Evolutionary conservation across 2,329 filamentous ascomycete genomes (phyloP), one percentile per base, ranked within the genome.

Genomic region (Botryotinia narcissicola): DNA sequence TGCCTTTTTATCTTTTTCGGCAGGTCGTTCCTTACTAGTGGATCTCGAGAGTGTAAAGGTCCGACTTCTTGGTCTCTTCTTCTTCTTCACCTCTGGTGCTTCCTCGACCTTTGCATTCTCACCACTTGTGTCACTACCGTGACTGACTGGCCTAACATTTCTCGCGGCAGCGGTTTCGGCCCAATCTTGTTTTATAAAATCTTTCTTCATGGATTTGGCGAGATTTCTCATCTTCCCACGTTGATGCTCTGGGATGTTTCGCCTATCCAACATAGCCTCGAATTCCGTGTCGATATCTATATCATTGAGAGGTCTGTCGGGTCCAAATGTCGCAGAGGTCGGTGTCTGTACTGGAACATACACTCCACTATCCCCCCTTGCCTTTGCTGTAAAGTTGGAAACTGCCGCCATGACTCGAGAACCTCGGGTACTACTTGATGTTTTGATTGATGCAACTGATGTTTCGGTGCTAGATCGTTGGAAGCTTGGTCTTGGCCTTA

Each of bases 181-280:
- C 86, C 93, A 93, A 81, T 98, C 93, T 81, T 97, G 95, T 71
- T 92, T 91, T 78, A 98, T 94, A 79, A 99, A 97, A 80, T 98
- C 95, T 81, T 94, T 93, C 83, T 99, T 99, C 84, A 98, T 95
- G 51, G 93, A 92, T 76, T 93, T 88, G 75, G 93, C 94, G 74
- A 99, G 85, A 73, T 91, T 95, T 63, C 95, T 89, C 94, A 99
- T 98, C 84, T 97, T 97, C 82, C 95, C 94, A 72, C 95, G 88
- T 86, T 97, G 94, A 76, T 97, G 93, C 80, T 97, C 93, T 4
- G 95, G 95, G 72, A 98, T 97, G 79, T 98, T 97, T 76, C 95
- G 89, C 29, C 95, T 90, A 81, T 97, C 94, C 82, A 97, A 81
- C 82, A 89, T 86, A 4, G 87, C 88, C 78, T 91, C 88, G 66